Percentiles rank a stretch among this genome's conserved stretches.
Evolutionary conservation across 352 stramenopile genomes (phyloP).

Genomic region (Blastocystis sp.): DNA sequence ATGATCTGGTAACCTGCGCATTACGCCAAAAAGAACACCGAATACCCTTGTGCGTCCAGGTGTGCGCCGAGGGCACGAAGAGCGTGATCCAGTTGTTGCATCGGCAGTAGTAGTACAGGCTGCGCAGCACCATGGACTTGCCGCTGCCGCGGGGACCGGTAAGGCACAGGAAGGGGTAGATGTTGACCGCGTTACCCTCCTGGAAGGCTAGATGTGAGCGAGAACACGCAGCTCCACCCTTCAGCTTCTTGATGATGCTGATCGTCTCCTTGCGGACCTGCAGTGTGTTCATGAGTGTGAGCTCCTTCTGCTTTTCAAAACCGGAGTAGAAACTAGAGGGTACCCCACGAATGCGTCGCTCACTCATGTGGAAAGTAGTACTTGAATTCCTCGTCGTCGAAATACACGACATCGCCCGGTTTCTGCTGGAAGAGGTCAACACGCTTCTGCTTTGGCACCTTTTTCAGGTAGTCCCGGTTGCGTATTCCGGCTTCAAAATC

Average conservation of each 20-base stretch:
- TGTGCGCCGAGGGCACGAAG: slow-evolving; percentile 44
- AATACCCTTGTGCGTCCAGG: slow-evolving; percentile 50
- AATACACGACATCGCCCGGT: slow-evolving; percentile 37
- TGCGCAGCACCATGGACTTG: slow-evolving; percentile 60
- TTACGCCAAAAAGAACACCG: background rate
- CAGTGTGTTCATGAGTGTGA: slow-evolving; percentile 44
- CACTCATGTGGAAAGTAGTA: slow-evolving; percentile 61
- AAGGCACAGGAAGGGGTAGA: slow-evolving; percentile 48
- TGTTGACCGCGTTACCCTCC: background rate
- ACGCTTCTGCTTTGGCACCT: slow-evolving; percentile 31
- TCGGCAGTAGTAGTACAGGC: slow-evolving; percentile 53
- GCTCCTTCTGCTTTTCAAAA: slow-evolving; percentile 64
- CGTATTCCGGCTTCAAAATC: slow-evolving; percentile 43
- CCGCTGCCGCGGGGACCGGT: slow-evolving; percentile 48
- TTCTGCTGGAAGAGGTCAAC: slow-evolving; percentile 38
- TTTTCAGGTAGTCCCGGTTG: slow-evolving; percentile 60
- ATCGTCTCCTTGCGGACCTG: slow-evolving; percentile 58
- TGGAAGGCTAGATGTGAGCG: slow-evolving; percentile 28
- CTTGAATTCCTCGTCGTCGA: slow-evolving; percentile 65
- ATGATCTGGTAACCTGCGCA: slow-evolving; percentile 32
- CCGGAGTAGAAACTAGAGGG: slow-evolving; percentile 46
- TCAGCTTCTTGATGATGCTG: slow-evolving; percentile 31
- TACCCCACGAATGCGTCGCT: background rate
- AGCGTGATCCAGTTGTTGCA: slow-evolving; percentile 48
- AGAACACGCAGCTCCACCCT: background rate